Evolutionary conservation across 1,139 yeast genomes (phyloP).

Genomic region (Kluyveromyces sp.): DNA sequence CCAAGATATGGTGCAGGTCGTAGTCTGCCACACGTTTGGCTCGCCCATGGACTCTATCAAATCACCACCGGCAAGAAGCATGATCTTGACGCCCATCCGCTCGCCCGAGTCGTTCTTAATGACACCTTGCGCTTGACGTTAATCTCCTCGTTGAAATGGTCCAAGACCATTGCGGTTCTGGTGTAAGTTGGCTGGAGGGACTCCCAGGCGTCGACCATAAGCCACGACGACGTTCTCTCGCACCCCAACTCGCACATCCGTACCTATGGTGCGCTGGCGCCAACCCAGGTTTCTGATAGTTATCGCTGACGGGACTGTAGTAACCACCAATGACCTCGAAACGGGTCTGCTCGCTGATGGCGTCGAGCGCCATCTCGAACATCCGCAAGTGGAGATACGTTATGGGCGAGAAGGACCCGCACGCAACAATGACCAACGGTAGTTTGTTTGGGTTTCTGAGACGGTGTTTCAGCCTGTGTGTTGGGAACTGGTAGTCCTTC

Average conservation of each 20-base stretch:
- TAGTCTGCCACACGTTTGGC: constrained; percentile 96
- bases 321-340: constrained; percentile 96
- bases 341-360: constrained; percentile 85
- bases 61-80: constrained; percentile 97
- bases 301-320: constrained; percentile 95
- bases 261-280: constrained; percentile 87
- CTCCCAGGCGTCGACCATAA: constrained; percentile 99
- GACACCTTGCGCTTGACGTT: constrained; percentile 74
- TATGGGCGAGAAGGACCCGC: constrained; percentile 95
- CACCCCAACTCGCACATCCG: constrained; percentile 98
- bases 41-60: constrained; percentile 99
- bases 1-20: constrained; percentile 90
- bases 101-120: constrained; percentile 66
- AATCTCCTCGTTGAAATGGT: constrained; percentile 92
- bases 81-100: constrained; percentile 80
- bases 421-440: constrained; percentile 91
- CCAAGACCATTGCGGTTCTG: constrained; percentile 89
- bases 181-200: constrained; percentile 85
- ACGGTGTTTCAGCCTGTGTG: constrained; percentile 69
- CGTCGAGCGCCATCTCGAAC: constrained; percentile 98
- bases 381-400: constrained; percentile 89
- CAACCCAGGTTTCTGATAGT: constrained; percentile 86
- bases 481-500: constrained; percentile 69
- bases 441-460: constrained; percentile 69
- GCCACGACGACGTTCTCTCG: constrained; percentile 93